Evolutionary conservation across 306 rosid genomes (phyloP).

Genomic region (Rubus parviflorus): DNA sequence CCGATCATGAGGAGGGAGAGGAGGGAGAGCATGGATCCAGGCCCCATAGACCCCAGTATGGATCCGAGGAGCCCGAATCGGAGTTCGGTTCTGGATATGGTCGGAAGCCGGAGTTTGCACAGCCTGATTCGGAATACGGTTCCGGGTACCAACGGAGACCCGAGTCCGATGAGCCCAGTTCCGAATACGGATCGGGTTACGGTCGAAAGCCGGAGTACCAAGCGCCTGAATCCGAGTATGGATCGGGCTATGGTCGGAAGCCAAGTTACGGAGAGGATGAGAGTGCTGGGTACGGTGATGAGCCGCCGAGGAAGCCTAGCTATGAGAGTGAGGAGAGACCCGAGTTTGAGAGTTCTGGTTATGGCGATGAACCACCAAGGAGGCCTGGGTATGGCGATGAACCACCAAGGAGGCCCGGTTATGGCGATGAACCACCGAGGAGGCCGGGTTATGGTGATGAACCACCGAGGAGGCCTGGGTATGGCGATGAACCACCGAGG

Average conservation of each 20-base stretch:
- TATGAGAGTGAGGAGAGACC: slow-evolving; percentile 38
- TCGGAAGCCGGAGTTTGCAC: neutral
- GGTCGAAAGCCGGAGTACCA: slow-evolving; percentile 15
- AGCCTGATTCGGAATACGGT: slow-evolving; percentile 21
- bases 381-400: slow-evolving; percentile 33
- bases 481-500: slow-evolving; percentile 7
- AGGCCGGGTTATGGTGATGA: slow-evolving; percentile 8
- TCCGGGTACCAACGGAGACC: slow-evolving; percentile 4
- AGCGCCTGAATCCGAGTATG: neutral
- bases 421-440: slow-evolving; percentile 25
- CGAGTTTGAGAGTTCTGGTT: slow-evolving; percentile 16
- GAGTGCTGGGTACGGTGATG: neutral
- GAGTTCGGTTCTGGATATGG: slow-evolving; percentile 28
- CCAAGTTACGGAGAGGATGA: slow-evolving; percentile 5
- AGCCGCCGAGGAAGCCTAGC: slow-evolving; percentile 33
- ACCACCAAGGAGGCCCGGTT: slow-evolving; percentile 38
- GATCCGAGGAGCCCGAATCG: neutral
- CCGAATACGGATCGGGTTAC: slow-evolving; percentile 22
- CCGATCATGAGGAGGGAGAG: neutral
- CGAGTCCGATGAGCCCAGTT: neutral
- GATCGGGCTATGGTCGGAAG: slow-evolving; percentile 29
- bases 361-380: slow-evolving; percentile 33
- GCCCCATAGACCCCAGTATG: slow-evolving; percentile 10
- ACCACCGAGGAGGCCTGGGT: slow-evolving; percentile 15
- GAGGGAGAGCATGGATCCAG: slow-evolving; percentile 23